Evolutionary conservation across 768 basidiomycete genomes (phyloP).

Genomic region (Collybia nuda): DNA sequence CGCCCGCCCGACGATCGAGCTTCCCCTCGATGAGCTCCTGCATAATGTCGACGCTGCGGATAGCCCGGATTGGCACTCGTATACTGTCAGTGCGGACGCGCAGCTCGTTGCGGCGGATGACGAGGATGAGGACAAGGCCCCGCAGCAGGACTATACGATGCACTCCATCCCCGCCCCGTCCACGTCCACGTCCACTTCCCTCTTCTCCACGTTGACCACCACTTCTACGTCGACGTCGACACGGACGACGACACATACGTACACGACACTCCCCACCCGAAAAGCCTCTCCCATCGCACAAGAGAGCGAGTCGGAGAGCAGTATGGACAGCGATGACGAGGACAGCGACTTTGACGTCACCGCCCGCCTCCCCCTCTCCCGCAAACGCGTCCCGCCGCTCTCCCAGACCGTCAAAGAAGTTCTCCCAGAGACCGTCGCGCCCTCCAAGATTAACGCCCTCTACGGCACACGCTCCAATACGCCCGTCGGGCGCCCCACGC

Average conservation of each 20-base stretch:
- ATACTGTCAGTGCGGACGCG: constrained; percentile 4
- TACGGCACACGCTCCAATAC: constrained; percentile 49
- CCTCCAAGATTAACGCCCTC: constrained; percentile 57
- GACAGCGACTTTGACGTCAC: constrained; percentile 31
- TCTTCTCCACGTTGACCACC: background rate
- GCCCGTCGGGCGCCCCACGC: constrained; percentile 48
- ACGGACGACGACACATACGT: constrained; percentile 7
- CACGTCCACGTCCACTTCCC: constrained; percentile 3
- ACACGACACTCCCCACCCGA: constrained; percentile 10
- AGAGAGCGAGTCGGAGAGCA: constrained; percentile 32
- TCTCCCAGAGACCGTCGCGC: constrained; percentile 54
- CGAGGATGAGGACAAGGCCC: constrained; percentile 23
- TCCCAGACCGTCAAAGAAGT: constrained; percentile 40
- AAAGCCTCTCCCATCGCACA: constrained; percentile 17
- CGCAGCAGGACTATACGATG: constrained; percentile 31
- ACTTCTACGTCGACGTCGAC: too few relatives aligned
- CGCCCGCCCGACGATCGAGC: constrained; percentile 78
- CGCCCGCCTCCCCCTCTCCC: constrained; percentile 19
- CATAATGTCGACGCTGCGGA: constrained; percentile 40
- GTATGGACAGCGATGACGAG: constrained; percentile 34
- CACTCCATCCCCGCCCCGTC: constrained; percentile 7
- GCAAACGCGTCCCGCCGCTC: constrained; percentile 29
- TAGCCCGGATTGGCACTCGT: constrained; percentile 17
- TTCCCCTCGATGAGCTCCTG: constrained; percentile 83
- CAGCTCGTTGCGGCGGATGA: constrained; percentile 3